Percentiles rank a stretch among this genome's conserved stretches.
phyloP scores from a whole-genome alignment of 2,329 filamentous ascomycete species.

The Penicillium oxalicum region DNA sequence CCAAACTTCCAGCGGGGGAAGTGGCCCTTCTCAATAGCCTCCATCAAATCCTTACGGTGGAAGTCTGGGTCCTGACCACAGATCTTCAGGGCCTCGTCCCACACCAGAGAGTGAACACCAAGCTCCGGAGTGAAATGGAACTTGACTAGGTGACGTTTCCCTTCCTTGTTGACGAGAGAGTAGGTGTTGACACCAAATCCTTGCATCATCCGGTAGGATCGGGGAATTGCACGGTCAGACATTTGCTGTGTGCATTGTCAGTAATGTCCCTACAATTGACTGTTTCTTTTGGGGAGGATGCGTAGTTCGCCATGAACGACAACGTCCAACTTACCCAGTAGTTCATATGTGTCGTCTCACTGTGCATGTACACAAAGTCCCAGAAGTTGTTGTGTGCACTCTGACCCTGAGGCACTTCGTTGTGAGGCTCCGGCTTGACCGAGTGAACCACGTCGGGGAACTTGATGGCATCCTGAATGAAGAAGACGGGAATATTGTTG shows the following conservation, averaged over 20 bases:
- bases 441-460: slow-evolving; percentile 39
- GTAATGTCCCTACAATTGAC: neutral
- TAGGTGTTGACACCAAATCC: slow-evolving; percentile 35
- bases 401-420: slow-evolving; percentile 47
- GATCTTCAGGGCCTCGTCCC: slow-evolving; percentile 70
- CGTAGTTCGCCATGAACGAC: too few species aligned
- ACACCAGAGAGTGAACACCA: slow-evolving; percentile 31
- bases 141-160: slow-evolving; percentile 33
- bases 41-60: slow-evolving; percentile 69
- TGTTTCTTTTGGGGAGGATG: too few species aligned
- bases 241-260: slow-evolving; percentile 23
- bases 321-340: slow-evolving; percentile 22
- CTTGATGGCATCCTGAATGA: slow-evolving; percentile 38
- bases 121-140: slow-evolving; percentile 32
- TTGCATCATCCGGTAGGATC: slow-evolving; percentile 34
- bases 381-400: slow-evolving; percentile 49
- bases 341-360: slow-evolving; percentile 31
- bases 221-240: slow-evolving; percentile 33
- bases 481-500: slow-evolving; percentile 40
- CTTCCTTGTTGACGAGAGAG: slow-evolving; percentile 28
- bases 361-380: slow-evolving; percentile 33
- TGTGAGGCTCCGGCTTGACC: slow-evolving; percentile 38
- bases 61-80: slow-evolving; percentile 72
- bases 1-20: slow-evolving; percentile 77
- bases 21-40: slow-evolving; percentile 65